Percentiles rank a stretch among this genome's conserved stretches.
phyloP scores from a whole-genome alignment of 2,329 filamentous ascomycete species.

The Paraphaeosphaeria minitans region DNA sequence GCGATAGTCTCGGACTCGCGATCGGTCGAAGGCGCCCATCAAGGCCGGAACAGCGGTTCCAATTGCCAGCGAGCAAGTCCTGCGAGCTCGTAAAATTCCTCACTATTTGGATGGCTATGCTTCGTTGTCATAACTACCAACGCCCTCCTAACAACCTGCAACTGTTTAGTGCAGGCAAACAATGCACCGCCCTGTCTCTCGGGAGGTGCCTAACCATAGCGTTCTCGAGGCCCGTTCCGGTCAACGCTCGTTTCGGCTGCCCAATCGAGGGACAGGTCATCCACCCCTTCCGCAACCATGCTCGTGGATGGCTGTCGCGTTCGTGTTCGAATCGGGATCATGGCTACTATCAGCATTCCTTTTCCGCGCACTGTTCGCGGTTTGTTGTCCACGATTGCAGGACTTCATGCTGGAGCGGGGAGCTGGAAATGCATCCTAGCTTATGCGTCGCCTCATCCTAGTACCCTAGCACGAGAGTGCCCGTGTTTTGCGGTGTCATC shows the following conservation, averaged over 20 bases:
- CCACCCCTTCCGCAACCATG: conserved; percentile 17
- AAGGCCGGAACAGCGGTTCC: conserved; percentile 6
- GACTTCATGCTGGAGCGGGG: conserved; percentile 33
- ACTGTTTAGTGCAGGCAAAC: conserved; percentile 23
- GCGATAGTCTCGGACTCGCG: not conserved
- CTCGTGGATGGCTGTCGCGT: conserved; percentile 17
- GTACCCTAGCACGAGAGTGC: conserved; percentile 11
- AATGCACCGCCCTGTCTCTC: conserved; percentile 33
- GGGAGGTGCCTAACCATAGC: conserved; percentile 23
- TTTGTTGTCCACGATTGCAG: conserved; percentile 19
- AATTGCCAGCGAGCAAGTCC: conserved; percentile 13
- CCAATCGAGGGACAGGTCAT: conserved; percentile 27
- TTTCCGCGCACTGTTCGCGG: conserved; percentile 20
- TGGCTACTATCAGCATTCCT: conserved; percentile 28
- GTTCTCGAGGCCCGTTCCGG: conserved; percentile 28
- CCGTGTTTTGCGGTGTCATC: conserved; percentile 16
- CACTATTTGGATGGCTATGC: conserved; percentile 7
- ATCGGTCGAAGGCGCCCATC: not conserved
- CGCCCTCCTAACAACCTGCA: conserved; percentile 17
- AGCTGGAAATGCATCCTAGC: conserved; percentile 20
- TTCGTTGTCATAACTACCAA: not conserved
- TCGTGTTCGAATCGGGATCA: conserved; percentile 23
- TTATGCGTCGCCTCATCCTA: conserved; percentile 23
- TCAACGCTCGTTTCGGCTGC: conserved; percentile 20
- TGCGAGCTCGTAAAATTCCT: conserved; percentile 14